Evolutionary conservation across 108 stramenopile species (phyloP), one percentile per base, ranked within the genome.

Genomic region (Pseudonitzschia multistriata): DNA sequence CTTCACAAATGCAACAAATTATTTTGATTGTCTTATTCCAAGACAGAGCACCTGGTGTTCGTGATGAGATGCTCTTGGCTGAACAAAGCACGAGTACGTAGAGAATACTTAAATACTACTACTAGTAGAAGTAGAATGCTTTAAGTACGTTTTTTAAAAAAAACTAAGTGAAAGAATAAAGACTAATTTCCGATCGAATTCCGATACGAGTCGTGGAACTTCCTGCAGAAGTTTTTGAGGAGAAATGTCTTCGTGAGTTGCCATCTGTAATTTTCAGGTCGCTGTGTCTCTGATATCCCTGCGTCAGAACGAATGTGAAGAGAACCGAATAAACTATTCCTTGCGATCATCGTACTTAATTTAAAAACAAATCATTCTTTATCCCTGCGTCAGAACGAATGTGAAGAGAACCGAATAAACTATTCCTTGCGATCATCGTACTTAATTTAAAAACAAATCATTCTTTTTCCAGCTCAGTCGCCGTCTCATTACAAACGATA

Each of bases 221-320:
- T 45, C 42, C 15, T 45, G 42, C 13, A 45, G 42, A 45, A 45
- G 42, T n/a, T n/a, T n/a, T n/a, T n/a, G n/a, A n/a, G n/a, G n/a
- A n/a, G n/a, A n/a, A n/a, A n/a, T 13, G 42, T 45, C 42, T 45
- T 10, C 42, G 42, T 45, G 50, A n/a, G n/a, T n/a, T n/a, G n/a
- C 50, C 50, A 52, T 52, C 11, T 52, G 50, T 25, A 3, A 3
- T 25, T 10, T 10, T n/a, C 15, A 52, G 25, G 21, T 11, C 24
- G 24, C 15, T 25, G 25, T 25, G 25, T 2, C 40, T 7, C 15
- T 11, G 25, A 52, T 52, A 7, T 52, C 19, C 50, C 8, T 52
- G 50, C 50, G 50, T 52, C 50, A 52, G 50, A 52, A 52, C 21
- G 50, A 52, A 52, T n/a, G 5, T 1, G 50, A 52, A 52, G 11